Conservation (phyloP, 148 eudicot genomes). For the Cornus florida region DNA sequence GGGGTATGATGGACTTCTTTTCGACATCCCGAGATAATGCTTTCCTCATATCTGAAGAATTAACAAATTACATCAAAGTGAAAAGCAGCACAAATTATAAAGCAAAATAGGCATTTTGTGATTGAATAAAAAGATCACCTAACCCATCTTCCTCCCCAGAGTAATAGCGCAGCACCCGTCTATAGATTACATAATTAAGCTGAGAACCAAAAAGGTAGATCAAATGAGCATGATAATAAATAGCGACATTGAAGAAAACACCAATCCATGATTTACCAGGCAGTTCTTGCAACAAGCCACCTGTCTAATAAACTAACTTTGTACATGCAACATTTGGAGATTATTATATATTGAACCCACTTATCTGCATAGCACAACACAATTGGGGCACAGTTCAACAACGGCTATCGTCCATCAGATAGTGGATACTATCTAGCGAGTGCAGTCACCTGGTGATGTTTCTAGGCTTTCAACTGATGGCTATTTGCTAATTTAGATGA, state of each 20-base stretch:
- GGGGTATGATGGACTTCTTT: conserved; percentile 64
- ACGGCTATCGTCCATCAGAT: not conserved
- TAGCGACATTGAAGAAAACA: not conserved
- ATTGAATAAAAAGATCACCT: conserved; percentile 42
- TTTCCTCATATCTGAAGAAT: conserved; percentile 62
- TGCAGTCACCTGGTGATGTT: not conserved
- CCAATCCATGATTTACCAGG: conserved; percentile 8
- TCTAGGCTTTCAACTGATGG: not conserved
- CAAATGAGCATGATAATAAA: not conserved
- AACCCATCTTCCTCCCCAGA: conserved; percentile 99
- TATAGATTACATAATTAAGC: conserved; percentile 89
- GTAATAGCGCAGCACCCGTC: conserved; percentile 91
- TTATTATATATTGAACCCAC: no score
- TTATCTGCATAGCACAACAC: not conserved
- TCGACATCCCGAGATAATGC: conserved; percentile 66
- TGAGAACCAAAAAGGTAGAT: conserved; percentile 35
- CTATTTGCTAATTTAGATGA: not conserved
- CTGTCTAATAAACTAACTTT: not conserved
- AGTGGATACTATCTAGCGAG: not conserved
- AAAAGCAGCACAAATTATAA: not conserved
- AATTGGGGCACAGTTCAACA: not conserved
- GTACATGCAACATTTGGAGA: no score
- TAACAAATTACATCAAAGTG: not conserved
- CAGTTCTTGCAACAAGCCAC: not conserved
- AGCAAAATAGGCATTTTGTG: not conserved